Conservation (phyloP, 1,284 basidiomycete species). For the Xanthoconium separans region DNA sequence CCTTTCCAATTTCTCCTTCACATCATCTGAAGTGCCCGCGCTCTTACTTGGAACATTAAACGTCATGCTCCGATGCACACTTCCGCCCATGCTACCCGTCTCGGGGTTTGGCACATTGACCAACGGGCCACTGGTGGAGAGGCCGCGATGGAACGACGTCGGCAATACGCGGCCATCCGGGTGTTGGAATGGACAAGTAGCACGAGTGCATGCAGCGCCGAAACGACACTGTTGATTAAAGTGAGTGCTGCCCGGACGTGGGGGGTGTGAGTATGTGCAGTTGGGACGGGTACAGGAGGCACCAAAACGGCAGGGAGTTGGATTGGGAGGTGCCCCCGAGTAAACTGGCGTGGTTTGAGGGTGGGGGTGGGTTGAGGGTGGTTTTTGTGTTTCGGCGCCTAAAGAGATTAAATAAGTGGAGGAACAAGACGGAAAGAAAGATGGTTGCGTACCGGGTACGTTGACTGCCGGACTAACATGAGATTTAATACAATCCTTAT, state of each 20-base stretch:
- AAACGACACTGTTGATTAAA: constrained; percentile 64
- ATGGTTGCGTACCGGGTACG: constrained; percentile 46
- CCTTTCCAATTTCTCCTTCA: constrained; percentile 54
- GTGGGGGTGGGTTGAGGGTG: constrained; percentile 28
- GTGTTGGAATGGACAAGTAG: constrained; percentile 74
- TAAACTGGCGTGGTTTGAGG: constrained; percentile 19
- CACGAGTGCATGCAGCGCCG: constrained; percentile 74
- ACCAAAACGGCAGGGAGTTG: constrained; percentile 72
- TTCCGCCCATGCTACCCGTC: constrained; percentile 59
- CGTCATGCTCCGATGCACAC: constrained; percentile 64
- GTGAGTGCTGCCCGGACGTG: constrained; percentile 41
- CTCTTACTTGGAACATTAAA: constrained; percentile 50
- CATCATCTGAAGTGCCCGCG: constrained; percentile 29
- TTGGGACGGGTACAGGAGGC: constrained; percentile 69
- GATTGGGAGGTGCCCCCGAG: constrained; percentile 34
- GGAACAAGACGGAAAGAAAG: not conserved
- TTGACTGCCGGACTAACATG: constrained; percentile 86
- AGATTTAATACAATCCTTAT: constrained; percentile 86
- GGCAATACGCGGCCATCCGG: constrained; percentile 78
- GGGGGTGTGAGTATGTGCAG: constrained; percentile 71
- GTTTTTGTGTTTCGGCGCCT: constrained; percentile 45
- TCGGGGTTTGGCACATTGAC: constrained; percentile 61
- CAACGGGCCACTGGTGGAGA: constrained; percentile 56
- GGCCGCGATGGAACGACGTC: constrained; percentile 71
- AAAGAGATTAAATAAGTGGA: constrained; percentile 4